Base-by-base conservation (phyloP, 805 yeast genomes). In the Vanderwaltozyma yarrowii region DNA sequence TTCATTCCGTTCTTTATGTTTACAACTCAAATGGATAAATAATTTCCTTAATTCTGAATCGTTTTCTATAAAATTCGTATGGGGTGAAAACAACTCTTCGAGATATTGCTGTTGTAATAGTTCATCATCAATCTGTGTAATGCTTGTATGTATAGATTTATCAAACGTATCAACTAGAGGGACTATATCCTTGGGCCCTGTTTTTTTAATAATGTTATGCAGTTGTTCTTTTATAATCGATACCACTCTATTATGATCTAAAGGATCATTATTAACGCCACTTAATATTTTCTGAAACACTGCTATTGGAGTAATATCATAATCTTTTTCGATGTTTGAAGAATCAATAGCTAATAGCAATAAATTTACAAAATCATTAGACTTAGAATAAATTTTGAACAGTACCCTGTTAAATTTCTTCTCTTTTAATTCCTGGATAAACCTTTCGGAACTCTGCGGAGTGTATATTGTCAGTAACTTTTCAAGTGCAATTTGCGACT, bases 401-500 rank as follows among this genome's bases (percentile, higher is more conserved):
- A 51, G 50, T 32, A 39, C 57, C 38, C 30, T 49, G 9, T 49
- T 39, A 19, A 52, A 56, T 5, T 52, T 50, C 16, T 37, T 34
- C 12, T 43, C 46, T 14, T 49, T 50, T 13, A 62, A 24, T 11
- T 46, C 41, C 21, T 52, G 34, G 9, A 60, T 44, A 23, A 85
- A 55, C 16, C 57, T 59, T 2, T 67, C 66, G 18, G 72, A 62
- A 47, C 75, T 69, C 0, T 70, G 61, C 0, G 89, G 85, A 36
- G 71, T 75, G 52, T 79, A 80, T 1, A 69, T 66, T 0, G 94
- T 74, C 1, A 89, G 53, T 14, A 92, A 54, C 33, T 86, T 71
- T 48, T 80, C 84, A 9, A 87, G 56, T 11, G 94, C 88, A 32
- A 81, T 65, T 42, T 82, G 89, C 20, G 65, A 70, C 37, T 63